Conservation (phyloP, 2,329 filamentous ascomycete species). For the Phialocephala sp. region DNA sequence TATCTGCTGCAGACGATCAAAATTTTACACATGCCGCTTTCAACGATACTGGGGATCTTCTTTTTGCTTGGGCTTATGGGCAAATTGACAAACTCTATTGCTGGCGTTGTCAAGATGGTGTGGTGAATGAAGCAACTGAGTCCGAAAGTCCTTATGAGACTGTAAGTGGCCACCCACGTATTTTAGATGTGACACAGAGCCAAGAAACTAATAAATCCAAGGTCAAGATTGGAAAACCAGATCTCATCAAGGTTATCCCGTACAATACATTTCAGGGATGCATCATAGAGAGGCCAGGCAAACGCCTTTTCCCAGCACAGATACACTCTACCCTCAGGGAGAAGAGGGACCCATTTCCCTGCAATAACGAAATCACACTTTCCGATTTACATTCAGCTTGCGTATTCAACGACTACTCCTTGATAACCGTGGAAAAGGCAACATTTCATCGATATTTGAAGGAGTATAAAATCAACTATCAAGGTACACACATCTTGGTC, state of each 20-base stretch:
- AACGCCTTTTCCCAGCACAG: background rate
- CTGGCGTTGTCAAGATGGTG: background rate
- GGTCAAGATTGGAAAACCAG: background rate
- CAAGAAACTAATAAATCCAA: background rate
- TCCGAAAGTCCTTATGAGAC: background rate
- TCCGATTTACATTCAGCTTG: background rate
- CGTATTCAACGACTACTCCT: background rate
- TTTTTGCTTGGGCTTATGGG: background rate
- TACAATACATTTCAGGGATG: background rate
- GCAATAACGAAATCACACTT: slow-evolving; percentile 1
- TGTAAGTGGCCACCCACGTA: background rate
- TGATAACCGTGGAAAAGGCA: background rate
- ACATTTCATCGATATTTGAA: background rate
- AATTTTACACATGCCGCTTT: background rate
- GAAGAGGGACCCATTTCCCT: background rate
- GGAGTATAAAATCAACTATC: background rate
- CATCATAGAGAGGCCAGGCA: background rate
- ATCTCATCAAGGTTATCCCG: background rate
- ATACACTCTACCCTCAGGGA: background rate
- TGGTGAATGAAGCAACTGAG: background rate
- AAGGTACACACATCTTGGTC: background rate
- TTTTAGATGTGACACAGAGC: background rate
- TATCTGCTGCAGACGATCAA: background rate
- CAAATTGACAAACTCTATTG: background rate
- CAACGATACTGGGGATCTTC: background rate